These are phyloP conservation scores for Lecanicillium sp. DNA, from an alignment of 2,329 filamentous ascomycete species.

Conservation along the genomic window DNA sequence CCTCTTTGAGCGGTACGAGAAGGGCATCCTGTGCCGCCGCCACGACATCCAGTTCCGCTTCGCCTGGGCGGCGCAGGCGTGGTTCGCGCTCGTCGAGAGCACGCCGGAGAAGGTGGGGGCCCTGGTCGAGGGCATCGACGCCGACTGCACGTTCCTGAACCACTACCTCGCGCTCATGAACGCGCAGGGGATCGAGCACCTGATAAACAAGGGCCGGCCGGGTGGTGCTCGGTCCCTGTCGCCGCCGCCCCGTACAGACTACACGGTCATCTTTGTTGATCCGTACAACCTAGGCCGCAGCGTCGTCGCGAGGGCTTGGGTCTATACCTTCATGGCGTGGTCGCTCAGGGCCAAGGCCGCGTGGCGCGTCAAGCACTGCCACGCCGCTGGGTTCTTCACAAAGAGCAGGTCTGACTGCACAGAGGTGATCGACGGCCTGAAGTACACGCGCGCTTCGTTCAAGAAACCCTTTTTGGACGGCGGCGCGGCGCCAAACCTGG, in stretches of 20 bases:
- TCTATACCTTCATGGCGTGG: conserved; percentile 15
- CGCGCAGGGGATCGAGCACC: neutral
- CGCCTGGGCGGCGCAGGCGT: conserved; percentile 17
- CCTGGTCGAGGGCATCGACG: neutral
- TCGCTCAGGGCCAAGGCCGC: conserved; percentile 16
- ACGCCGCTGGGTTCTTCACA: conserved; percentile 23
- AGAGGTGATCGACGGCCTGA: conserved; percentile 17
- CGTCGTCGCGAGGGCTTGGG: conserved; percentile 19
- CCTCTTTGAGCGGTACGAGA: conserved; percentile 22
- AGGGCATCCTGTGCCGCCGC: conserved; percentile 14
- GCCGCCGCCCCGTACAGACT: conserved; percentile 14
- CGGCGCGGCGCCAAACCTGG: conserved; percentile 7
- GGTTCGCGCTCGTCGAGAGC: neutral
- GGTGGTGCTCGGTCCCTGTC: conserved; percentile 12
- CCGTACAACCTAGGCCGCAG: conserved; percentile 21
- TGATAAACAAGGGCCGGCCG: neutral
- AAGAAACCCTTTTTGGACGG: conserved; percentile 11
- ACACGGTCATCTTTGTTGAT: conserved; percentile 23
- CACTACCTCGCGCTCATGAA: neutral
- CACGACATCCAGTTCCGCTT: conserved; percentile 19
- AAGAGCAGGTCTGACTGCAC: conserved; percentile 13
- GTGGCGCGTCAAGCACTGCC: conserved; percentile 18
- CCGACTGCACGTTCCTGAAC: neutral
- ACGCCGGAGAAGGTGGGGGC: neutral
- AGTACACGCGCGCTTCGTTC: conserved; percentile 15